Evolutionary conservation across 2,329 filamentous ascomycete genomes (phyloP).

Genomic region (Monilinia laxa): DNA sequence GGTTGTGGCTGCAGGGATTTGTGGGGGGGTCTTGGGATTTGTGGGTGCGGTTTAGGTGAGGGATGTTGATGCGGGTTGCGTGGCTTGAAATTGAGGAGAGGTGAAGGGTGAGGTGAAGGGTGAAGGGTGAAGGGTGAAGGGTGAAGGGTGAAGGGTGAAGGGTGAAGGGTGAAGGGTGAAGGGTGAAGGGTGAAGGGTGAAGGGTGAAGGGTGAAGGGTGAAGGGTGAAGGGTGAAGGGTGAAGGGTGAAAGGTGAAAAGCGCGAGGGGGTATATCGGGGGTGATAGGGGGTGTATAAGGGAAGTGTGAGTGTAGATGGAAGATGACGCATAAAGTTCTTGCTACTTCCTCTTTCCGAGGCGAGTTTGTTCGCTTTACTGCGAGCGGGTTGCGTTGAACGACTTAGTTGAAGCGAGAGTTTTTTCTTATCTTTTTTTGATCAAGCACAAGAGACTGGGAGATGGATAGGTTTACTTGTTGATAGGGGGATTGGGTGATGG

Average conservation of each 20-base stretch:
- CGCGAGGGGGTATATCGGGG: conserved; percentile 6
- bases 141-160: too few relatives aligned
- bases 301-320: not conserved
- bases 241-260: not conserved
- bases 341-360: not conserved
- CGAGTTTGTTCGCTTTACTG: not conserved
- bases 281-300: conserved; percentile 3
- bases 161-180: too few relatives aligned
- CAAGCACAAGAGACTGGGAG: not conserved
- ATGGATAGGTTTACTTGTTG: not conserved
- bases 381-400: not conserved
- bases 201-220: too few relatives aligned
- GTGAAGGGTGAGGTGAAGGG: too few relatives aligned
- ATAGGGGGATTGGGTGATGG: not conserved
- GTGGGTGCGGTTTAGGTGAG: conserved; percentile 49
- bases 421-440: not conserved
- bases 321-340: conserved; percentile 4
- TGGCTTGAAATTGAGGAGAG: conserved; percentile 1
- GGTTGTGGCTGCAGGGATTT: conserved; percentile 62
- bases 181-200: too few relatives aligned
- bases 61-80: conserved; percentile 2
- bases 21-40: conserved; percentile 55
- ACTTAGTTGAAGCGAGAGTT: not conserved
- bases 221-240: too few relatives aligned
- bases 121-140: too few relatives aligned